phyloP scores from a whole-genome alignment of 805 yeast genomes.

The Candida nanaspora region DNA sequence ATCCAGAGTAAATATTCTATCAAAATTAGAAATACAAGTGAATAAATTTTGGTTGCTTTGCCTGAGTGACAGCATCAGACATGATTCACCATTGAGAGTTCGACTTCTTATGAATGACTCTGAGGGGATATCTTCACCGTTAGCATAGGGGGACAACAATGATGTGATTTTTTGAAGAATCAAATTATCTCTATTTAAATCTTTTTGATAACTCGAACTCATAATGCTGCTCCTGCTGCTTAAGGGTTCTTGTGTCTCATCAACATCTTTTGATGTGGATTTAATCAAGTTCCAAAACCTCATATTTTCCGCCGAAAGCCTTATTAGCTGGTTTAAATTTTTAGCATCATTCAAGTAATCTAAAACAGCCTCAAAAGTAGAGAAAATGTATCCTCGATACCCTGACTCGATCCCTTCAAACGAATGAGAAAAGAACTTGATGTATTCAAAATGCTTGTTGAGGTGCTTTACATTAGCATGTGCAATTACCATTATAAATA shows the following conservation, averaged over 20 bases:
- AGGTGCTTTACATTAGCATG: constrained; percentile 53
- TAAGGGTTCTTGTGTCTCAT: constrained; percentile 10
- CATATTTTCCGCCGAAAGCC: constrained; percentile 39
- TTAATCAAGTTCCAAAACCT: constrained; percentile 48
- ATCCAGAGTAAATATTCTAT: constrained; percentile 50
- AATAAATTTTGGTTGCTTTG: constrained; percentile 40
- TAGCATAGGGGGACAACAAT: constrained; percentile 9
- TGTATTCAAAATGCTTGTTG: constrained; percentile 58
- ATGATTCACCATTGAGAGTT: constrained; percentile 61
- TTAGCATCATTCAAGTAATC: constrained; percentile 44
- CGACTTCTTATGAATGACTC: constrained; percentile 29
- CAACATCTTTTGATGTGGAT: constrained; percentile 16
- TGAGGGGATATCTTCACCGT: constrained; percentile 5
- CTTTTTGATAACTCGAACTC: constrained; percentile 3
- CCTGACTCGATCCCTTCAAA: constrained; percentile 46
- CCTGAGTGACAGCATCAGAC: constrained; percentile 55
- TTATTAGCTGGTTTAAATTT: constrained; percentile 30
- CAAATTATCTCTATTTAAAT: constrained; percentile 10
- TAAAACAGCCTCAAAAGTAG: constrained; percentile 79
- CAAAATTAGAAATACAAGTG: constrained; percentile 35
- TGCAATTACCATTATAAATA: constrained; percentile 64
- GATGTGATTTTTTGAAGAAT: constrained; percentile 6
- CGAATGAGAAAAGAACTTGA: constrained; percentile 48
- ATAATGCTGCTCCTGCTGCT: neutral
- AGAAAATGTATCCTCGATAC: constrained; percentile 63